These are phyloP conservation scores for Phaeophleospora eucalypticola DNA, from an alignment of 2,329 filamentous ascomycete genomes.

Conservation along the genomic window DNA sequence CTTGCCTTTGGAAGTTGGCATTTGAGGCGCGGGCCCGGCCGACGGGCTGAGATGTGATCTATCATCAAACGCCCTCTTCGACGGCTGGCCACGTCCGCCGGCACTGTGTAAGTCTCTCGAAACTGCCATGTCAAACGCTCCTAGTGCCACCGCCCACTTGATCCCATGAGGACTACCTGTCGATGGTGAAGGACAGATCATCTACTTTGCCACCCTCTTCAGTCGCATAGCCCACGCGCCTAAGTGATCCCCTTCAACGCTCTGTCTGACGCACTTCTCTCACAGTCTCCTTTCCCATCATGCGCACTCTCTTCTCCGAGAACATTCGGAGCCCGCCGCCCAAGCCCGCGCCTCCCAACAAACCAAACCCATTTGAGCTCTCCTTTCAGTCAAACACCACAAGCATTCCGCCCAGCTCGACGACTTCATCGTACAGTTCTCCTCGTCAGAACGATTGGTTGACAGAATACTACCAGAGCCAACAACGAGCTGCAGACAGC, in stretches of 20 bases:
- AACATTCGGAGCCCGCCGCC: conserved; percentile 31
- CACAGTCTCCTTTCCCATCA: conserved; percentile 18
- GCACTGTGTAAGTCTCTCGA: conserved; percentile 22
- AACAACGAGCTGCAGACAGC: conserved; percentile 19
- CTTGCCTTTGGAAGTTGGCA: not conserved
- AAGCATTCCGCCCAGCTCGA: conserved; percentile 20
- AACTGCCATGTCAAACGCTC: not conserved
- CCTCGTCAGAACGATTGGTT: conserved; percentile 28
- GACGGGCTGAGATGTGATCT: conserved; percentile 16
- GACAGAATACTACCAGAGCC: conserved; percentile 28
- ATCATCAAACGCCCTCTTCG: conserved; percentile 9
- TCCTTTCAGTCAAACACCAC: conserved; percentile 23
- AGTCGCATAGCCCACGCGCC: no score
- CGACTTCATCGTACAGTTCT: conserved; percentile 26
- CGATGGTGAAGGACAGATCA: no score
- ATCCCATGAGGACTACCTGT: conserved; percentile 2
- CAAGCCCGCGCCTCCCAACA: conserved; percentile 20
- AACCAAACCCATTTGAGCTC: conserved; percentile 30
- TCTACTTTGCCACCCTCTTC: no score
- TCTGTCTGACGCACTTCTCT: not conserved
- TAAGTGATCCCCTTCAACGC: not conserved
- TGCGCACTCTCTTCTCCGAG: conserved; percentile 33
- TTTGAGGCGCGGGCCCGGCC: not conserved
- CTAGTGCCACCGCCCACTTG: conserved; percentile 5
- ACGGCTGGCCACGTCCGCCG: conserved; percentile 20